Base-by-base conservation (phyloP, 2,329 filamentous ascomycete genomes). In the Cadophora gregata region DNA sequence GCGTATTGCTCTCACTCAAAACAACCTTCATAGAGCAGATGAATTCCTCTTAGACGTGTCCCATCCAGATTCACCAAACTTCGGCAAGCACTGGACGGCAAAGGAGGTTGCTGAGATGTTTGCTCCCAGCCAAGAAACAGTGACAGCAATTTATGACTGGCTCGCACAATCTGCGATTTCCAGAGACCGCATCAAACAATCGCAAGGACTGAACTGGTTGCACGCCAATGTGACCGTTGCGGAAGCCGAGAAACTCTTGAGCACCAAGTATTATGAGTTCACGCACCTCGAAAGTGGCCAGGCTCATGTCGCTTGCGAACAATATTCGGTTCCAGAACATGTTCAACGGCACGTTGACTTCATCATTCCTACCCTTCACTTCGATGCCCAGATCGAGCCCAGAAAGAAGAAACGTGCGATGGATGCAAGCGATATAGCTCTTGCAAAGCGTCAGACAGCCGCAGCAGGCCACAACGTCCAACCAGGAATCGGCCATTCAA, bases 111-210 rank as follows among this genome's bases (percentile, higher is more conserved):
- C 56, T 14, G 45, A 51, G 4, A 81, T 16, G 50, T 84, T 84
- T 74, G 78, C 81, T 6, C 77, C 79, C 8, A 73, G 74, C 16
- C 53, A 72, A 4, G 81, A 85, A 33, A 78, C 84, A 3, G 80
- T 88, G 3, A 78, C 50, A 7, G 51, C 65, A 9, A 63, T 73
- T 42, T 80, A 80, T 70, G 70, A 78, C 7, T 89, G 86, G 86
- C 81, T 88, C 16, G 75, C 80, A n/a, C 76, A 78, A 7, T 80
- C 81, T 56, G 87, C 86, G 10, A 85, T 89, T 48, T 71, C 78
- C 12, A 74, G 75, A 1, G 78, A 80, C 4, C 80, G 84, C 2
- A 79, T 88, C 53, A 77, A 77, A 31, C 80, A 86, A 50, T 85
- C 85, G 1, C 66, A 73, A 38, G 67, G 71, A 58, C 64, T 64